Conservation (phyloP, 495 filamentous ascomycete species). For the Penicillium fimorum region DNA sequence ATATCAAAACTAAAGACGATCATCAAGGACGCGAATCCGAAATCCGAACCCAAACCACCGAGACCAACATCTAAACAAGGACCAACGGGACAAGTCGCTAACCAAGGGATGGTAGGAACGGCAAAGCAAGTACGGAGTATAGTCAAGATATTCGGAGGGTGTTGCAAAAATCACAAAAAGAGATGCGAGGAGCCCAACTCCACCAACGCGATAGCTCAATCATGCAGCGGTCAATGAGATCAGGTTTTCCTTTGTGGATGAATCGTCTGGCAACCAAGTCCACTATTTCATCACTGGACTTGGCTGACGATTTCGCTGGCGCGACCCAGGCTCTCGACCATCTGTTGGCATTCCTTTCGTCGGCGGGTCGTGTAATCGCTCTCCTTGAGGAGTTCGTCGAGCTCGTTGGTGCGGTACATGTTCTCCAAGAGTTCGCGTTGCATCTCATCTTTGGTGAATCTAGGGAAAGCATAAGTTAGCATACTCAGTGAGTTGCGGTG, state of each 20-base stretch:
- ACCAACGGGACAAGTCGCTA: constrained; percentile 7
- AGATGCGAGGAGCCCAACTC: constrained; percentile 20
- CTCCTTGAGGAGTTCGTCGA: constrained; percentile 95
- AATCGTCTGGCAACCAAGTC: background rate
- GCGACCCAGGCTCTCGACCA: constrained; percentile 88
- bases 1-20: constrained; percentile 4
- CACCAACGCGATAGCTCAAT: constrained; percentile 23
- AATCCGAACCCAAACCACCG: background rate
- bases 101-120: constrained; percentile 3
- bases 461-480: constrained; percentile 30
- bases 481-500: background rate
- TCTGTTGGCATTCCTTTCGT: constrained; percentile 97
- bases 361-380: constrained; percentile 93
- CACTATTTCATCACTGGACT: constrained; percentile 65
- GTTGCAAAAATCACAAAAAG: constrained; percentile 20
- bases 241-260: background rate
- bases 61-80: constrained; percentile 5
- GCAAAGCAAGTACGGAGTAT: constrained; percentile 17
- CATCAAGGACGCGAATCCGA: constrained; percentile 2
- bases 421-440: constrained; percentile 96
- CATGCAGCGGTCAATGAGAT: constrained; percentile 18
- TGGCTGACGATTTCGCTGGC: constrained; percentile 97
- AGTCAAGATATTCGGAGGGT: constrained; percentile 16
- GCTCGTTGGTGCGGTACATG: constrained; percentile 87
- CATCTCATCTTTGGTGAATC: constrained; percentile 97